A percentile compares a stretch with the other conserved stretches of the same genome.
Conservation (phyloP, 169 alveolate species). For the Plasmodium malariae region DNA sequence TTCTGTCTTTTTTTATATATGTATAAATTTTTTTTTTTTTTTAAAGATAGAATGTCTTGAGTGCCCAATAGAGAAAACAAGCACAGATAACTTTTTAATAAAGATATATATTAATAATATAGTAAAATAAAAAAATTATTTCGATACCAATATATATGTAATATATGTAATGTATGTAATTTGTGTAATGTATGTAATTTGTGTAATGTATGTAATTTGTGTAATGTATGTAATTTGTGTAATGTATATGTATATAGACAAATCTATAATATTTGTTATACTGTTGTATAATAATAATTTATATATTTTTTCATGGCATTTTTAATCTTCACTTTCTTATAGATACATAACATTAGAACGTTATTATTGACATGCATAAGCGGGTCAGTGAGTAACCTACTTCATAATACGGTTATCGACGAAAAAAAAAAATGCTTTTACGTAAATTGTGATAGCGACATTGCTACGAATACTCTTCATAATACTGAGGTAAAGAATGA, state of each 20-base stretch:
- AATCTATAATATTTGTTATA: too few species aligned
- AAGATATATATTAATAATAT: conserved; percentile 64
- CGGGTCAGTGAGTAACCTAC: conserved; percentile 63
- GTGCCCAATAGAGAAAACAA: conserved; percentile 70
- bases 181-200: too few species aligned
- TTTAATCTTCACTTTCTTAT: neutral
- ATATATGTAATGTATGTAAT: too few species aligned
- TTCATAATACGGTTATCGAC: conserved; percentile 57
- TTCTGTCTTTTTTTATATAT: conserved; percentile 1
- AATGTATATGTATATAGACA: too few species aligned
- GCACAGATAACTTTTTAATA: conserved; percentile 61
- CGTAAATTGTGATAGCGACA: neutral
- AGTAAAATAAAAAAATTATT: too few species aligned
- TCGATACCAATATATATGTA: too few species aligned
- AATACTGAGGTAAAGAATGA: neutral
- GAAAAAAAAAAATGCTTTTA: conserved; percentile 9
- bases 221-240: too few species aligned
- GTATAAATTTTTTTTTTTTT: conserved; percentile 3
- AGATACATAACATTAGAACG: conserved; percentile 68
- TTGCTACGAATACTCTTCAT: neutral
- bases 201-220: too few species aligned
- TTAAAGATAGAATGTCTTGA: conserved; percentile 74
- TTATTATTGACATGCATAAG: conserved; percentile 33
- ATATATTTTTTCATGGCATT: neutral
- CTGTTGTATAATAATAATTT: too few species aligned